Percentiles rank a stretch among this genome's conserved stretches.
These are phyloP conservation scores for Russula dissimulans DNA, from an alignment of 768 basidiomycete genomes.

Conservation along the genomic window DNA sequence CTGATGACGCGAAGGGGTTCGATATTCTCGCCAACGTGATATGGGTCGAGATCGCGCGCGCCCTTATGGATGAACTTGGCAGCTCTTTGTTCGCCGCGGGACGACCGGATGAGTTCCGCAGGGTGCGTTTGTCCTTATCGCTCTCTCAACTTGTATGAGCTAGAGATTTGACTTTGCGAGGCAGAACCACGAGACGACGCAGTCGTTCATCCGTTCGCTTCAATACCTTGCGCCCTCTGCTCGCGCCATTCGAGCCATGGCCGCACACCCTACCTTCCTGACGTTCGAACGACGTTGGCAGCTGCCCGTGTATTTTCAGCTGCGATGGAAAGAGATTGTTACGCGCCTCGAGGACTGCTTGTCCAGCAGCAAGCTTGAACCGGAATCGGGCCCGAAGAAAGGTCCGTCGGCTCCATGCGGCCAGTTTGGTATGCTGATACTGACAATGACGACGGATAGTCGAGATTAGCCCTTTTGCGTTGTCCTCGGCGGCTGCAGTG, in stretches of 20 bases:
- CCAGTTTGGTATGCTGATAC: not conserved
- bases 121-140: conserved; percentile 37
- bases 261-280: conserved; percentile 56
- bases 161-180: not conserved
- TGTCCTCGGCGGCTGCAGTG: conserved; percentile 54
- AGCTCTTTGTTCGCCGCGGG: conserved; percentile 82
- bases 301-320: conserved; percentile 91
- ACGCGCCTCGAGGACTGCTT: conserved; percentile 64
- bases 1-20: conserved; percentile 39
- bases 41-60: conserved; percentile 74
- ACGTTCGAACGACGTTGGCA: conserved; percentile 88
- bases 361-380: conserved; percentile 33
- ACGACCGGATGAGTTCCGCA: conserved; percentile 80
- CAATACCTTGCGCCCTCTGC: conserved; percentile 76
- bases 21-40: conserved; percentile 82
- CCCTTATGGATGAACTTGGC: conserved; percentile 82
- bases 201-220: conserved; percentile 71
- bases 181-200: conserved; percentile 79
- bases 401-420: conserved; percentile 26
- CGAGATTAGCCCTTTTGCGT: conserved; percentile 36
- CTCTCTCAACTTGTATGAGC: not conserved
- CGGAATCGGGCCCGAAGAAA: conserved; percentile 26
- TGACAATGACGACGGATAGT: not conserved
- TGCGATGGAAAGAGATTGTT: conserved; percentile 94
- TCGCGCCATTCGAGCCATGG: conserved; percentile 60